Conservation (phyloP, 495 filamentous ascomycete genomes). For the Aspergillus sparsus region DNA sequence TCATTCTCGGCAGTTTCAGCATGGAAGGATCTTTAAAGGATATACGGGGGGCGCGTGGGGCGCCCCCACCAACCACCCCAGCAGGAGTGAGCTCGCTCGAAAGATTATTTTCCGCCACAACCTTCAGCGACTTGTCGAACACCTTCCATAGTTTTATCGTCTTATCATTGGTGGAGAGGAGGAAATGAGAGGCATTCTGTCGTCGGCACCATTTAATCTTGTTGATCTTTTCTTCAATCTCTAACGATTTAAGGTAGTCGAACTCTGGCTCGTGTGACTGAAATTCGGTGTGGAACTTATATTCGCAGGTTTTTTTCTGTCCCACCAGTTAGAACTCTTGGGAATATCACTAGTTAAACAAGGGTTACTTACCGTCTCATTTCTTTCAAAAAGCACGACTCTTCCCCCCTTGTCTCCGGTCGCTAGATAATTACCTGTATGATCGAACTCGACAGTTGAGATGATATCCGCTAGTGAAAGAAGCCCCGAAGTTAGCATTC, state of each 20-base stretch:
- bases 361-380: constrained; percentile 72
- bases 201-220: constrained; percentile 99
- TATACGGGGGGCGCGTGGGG: constrained; percentile 66
- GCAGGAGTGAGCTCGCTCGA: constrained; percentile 89
- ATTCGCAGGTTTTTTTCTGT: constrained; percentile 99
- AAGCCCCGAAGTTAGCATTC: constrained; percentile 15
- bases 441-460: constrained; percentile 98
- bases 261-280: constrained; percentile 99
- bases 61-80: constrained; percentile 73
- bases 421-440: constrained; percentile 96
- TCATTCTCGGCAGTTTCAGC: constrained; percentile 90
- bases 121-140: constrained; percentile 98
- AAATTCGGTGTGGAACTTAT: constrained; percentile 99
- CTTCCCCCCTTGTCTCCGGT: constrained; percentile 97
- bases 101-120: constrained; percentile 97
- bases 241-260: constrained; percentile 97
- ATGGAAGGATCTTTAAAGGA: constrained; percentile 79
- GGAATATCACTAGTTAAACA: constrained; percentile 12
- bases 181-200: constrained; percentile 97
- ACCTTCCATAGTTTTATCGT: constrained; percentile 99
- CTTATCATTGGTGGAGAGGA: constrained; percentile 98
- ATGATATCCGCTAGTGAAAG: constrained; percentile 85
- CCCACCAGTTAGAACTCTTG: constrained; percentile 24
- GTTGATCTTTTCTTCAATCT: constrained; percentile 99
- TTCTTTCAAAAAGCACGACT: constrained; percentile 95